Evolutionary conservation across 257 asterid genomes (phyloP).

Genomic region (Solanum medicagineum): DNA sequence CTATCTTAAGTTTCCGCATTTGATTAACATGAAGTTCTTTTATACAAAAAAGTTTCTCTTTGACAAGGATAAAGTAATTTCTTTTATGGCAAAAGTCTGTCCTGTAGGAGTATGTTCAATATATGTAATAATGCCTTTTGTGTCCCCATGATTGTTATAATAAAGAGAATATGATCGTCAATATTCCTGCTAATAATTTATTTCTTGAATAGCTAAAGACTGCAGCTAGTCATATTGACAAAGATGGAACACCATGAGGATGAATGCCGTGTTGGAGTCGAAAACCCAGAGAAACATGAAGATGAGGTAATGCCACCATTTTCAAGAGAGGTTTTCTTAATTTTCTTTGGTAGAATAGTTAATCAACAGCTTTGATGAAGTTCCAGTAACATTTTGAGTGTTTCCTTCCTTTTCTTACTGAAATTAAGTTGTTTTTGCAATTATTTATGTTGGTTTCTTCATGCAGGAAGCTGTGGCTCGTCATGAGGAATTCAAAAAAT

Average conservation of each 20-base stretch:
- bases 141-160: neutral
- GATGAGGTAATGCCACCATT: slow-evolving; percentile 37
- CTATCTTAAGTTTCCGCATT: neutral
- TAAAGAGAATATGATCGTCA: neutral
- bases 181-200: neutral
- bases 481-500: slow-evolving; percentile 82
- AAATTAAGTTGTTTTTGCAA: neutral
- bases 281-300: slow-evolving; percentile 54
- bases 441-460: neutral
- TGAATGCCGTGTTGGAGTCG: slow-evolving; percentile 31
- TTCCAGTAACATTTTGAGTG: neutral
- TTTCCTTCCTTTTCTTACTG: neutral
- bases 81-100: neutral
- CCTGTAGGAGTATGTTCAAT: neutral
- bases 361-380: neutral
- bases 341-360: neutral
- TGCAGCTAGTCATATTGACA: neutral
- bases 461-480: slow-evolving; percentile 91
- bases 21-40: neutral
- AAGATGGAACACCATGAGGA: slow-evolving; percentile 76
- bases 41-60: neutral
- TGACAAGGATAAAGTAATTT: neutral
- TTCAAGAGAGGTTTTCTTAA: neutral
- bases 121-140: neutral
- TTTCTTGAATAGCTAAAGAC: neutral